Evolutionary conservation across 208 protist species (phyloP), one percentile per base, ranked within the genome.

Genomic region (Angomonas ambiguus): DNA sequence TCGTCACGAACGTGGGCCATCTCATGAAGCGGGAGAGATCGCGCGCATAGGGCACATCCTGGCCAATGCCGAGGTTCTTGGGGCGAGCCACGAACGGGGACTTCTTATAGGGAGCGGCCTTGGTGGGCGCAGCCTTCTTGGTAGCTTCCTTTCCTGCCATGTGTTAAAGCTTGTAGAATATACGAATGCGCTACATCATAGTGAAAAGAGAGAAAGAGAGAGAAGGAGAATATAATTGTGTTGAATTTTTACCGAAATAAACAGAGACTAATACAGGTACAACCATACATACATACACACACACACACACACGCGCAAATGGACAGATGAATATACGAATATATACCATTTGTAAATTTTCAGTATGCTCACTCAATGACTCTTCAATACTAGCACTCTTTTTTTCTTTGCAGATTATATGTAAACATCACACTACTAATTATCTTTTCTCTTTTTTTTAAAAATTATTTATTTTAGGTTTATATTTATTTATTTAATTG

Each of bases 1-100:
- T 84, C 60, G 94, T 96, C 70, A 99, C 90, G 74, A 99, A 99
- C 75, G 93, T 95, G 70, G 98, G 98, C 96, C 95, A 99, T 72
- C 95, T 98, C 69, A 99, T 98, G 72, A 97, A 99, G 69, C 98
- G 92, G 41, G 88, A 97, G 24, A 99, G 77, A 81, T 99, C 98
- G 53, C 93, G 85, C 31, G 88, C 90, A 71, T 97, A 97, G 63
- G 89, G 87, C 31, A 98, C 77, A 76, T 97, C 89, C 42, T 91
- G 79, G 66, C 98, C 97, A 67, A 99, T 93, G 49, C 85, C 85
- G 75, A 96, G 91, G 79, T 94, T 91, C 82, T 92, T 93, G 34
- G 91, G 88, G 69, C 87, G 83, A 32, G 83, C 85, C 51, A 81
- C 76, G 65, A 92, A 96, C 62, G 59, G 73, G 51, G 91, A 88